Base-by-base conservation (phyloP, 352 stramenopile species). In the Pythium coloratum region DNA sequence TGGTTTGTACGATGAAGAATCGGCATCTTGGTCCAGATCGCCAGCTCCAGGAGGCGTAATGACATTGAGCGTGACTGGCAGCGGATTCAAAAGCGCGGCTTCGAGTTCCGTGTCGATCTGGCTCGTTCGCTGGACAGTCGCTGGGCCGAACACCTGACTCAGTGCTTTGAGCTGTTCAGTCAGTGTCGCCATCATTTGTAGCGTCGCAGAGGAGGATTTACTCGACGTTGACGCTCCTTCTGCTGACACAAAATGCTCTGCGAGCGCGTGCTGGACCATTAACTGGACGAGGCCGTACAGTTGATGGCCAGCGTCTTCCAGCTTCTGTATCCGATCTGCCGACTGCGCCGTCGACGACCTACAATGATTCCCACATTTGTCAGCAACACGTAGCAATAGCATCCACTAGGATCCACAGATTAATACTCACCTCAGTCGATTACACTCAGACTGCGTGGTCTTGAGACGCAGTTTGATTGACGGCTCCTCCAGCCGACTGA, bases 231-330 rank as follows among this genome's bases (percentile, higher is more conserved):
- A 40, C 5, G 38, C 46, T 30, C 46, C 34, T 2, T 54, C 47
- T 9, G 20, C 46, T 3, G 38, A 24, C 16, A 24, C 34, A 50
- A 93, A 90, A 30, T 91, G 80, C 30, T 93, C 82, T 18, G 81
- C 72, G 61, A 89, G 90, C 55, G 63, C 77, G 49, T 93, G 82
- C 46, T 91, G 76, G 34, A 91, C 85, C 75, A 93, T 84, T 36
- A 76, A 68, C 8, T 82, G 78, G 16, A 93, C 58, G 28, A 91
- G 79, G 10, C 69, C 79, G 61, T 88, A 76, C 46, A 91, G 57
- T 50, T 91, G 79, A 20, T 71, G 75, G 0, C 82, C 82, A 18
- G 84, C 77, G 16, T 86, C 75, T 71, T 93, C 84, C 9, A 93
- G 61, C 34, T 80, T 80, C 49, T 76, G 84, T 61, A 93, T 89